Evolutionary conservation across 140 eudicot genomes (phyloP).

Genomic region (Senecio squalidus): DNA sequence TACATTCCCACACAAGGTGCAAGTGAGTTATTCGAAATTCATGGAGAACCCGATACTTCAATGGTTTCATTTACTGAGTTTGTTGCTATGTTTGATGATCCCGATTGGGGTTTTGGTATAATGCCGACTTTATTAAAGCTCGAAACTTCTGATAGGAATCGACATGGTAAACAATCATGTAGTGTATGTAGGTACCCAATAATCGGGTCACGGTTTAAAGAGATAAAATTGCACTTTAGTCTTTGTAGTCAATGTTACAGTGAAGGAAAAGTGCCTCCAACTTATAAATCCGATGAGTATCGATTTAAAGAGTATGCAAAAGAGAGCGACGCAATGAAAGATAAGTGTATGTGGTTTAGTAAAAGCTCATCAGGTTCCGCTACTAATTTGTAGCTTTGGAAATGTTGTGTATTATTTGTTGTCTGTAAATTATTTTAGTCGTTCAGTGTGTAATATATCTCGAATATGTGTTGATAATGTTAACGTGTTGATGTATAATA

Average conservation of each 20-base stretch:
- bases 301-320: conserved; percentile 73
- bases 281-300: conserved; percentile 71
- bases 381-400: conserved; percentile 23
- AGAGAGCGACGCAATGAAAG: conserved; percentile 84
- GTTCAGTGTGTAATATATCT: conserved; percentile 27
- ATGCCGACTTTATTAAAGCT: conserved; percentile 70
- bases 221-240: conserved; percentile 72
- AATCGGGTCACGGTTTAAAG: conserved; percentile 91
- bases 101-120: conserved; percentile 90
- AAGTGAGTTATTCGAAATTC: conserved; percentile 81
- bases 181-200: conserved; percentile 84
- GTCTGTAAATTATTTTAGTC: conserved; percentile 24
- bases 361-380: conserved; percentile 35
- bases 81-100: conserved; percentile 77
- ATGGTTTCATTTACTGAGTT: conserved; percentile 64
- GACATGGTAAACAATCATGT: conserved; percentile 85
- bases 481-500: conserved; percentile 31
- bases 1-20: conserved; percentile 80
- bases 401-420: conserved; percentile 17
- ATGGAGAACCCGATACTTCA: conserved; percentile 68
- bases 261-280: conserved; percentile 96
- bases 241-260: conserved; percentile 88
- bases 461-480: conserved; percentile 19
- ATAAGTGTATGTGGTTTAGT: conserved; percentile 87
- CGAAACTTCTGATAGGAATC: conserved; percentile 70